Conservation (phyloP, 2,329 filamentous ascomycete species). For the Sarocladium oryzae region DNA sequence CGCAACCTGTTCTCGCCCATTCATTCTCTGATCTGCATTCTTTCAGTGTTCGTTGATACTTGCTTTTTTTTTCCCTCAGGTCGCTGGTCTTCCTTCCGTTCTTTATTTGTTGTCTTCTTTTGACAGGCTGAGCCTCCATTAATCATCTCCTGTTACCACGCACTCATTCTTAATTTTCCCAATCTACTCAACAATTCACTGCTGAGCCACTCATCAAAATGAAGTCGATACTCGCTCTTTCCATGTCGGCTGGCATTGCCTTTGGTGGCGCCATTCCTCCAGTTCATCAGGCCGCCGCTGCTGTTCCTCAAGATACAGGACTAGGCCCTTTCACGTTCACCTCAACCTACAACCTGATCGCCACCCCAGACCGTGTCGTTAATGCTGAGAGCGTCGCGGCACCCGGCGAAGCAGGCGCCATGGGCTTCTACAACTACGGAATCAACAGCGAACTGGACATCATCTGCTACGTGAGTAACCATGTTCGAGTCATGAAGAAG, state of each 20-base stretch:
- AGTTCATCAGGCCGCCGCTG: constrained; percentile 6
- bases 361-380: constrained; percentile 43
- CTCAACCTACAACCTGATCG: constrained; percentile 40
- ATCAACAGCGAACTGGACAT: constrained; percentile 40
- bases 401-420: constrained; percentile 35
- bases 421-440: constrained; percentile 44
- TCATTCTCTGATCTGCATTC: background rate
- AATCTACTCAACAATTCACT: background rate
- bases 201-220: background rate
- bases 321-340: constrained; percentile 34
- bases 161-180: background rate
- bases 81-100: constrained; percentile 1
- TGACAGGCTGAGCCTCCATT: background rate
- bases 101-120: background rate
- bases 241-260: background rate
- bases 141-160: background rate
- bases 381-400: constrained; percentile 29
- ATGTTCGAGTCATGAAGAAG: background rate
- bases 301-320: constrained; percentile 1
- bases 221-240: background rate
- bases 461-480: constrained; percentile 29
- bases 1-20: no score
- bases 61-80: background rate
- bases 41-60: background rate
- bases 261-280: constrained; percentile 9